Evolutionary conservation across 2,329 filamentous ascomycete genomes (phyloP), one percentile per base, ranked within the genome.

Genomic region (Byssothecium circinans): DNA sequence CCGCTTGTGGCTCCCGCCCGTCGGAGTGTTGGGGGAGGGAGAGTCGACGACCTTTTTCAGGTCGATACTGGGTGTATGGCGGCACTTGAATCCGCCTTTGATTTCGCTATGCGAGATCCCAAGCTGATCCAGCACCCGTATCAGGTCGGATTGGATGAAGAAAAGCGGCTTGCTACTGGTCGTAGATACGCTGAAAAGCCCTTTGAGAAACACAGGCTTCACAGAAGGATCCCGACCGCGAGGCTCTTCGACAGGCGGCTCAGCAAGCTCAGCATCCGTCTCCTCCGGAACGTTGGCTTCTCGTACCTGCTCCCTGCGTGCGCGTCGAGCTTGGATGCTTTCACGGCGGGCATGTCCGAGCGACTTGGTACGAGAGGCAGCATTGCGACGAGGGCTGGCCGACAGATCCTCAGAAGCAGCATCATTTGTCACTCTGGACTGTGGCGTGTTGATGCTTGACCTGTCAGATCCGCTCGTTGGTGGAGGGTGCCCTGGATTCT

Each of bases 201-300:
- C 94, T 72, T 97, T 99, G 47, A 99, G 81, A 69, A 88, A 97
- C 2, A 97, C 94, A 0, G 94, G 94, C 69, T 96, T 96, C 43
- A 92, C 86, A 51, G 92, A 82, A 57, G 34, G 34, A 40, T 95
- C 90, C 4, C 87, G 85, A 57, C 82, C 86, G 19, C 74, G 70
- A 18, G 55, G 84, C 52, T 83, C 80, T 41, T 74, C 71, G 33
- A 80, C 78, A 20, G 11, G 32, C n/a, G 73, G 76, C 48, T 80
- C 78, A 1, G 76, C 74, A 20, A 89, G 74, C 47, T 96, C 91
- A 40, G 85, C 82, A 64, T 95, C 90, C 0, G 91, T 95, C 73
- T 96, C 94, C 69, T 97, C 92, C 0, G 88, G 88, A 2, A 96
- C 87, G 60, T 94, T 88, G 17, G 85, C 83, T 53, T 90, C 85